Base-by-base conservation (phyloP, 1,139 yeast species). In the Geotrichum citri-aurantii region DNA sequence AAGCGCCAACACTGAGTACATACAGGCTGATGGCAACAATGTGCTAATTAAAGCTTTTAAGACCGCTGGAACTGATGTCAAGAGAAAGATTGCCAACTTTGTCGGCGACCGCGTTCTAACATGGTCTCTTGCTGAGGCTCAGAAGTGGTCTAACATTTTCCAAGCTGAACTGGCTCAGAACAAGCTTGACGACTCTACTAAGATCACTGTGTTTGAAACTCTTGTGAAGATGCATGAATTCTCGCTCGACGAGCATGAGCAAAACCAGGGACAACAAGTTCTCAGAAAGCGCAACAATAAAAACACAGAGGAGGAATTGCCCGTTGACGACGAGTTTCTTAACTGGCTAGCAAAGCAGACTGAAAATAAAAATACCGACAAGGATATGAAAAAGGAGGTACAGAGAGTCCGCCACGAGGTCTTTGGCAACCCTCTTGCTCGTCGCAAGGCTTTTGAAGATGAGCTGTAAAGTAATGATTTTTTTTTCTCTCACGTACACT, bases 401-500 rank as follows among this genome's bases (percentile, higher is more conserved):
- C 61, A 75, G 50, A 76, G 77, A 29, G 81, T 86, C 17, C 80
- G 96, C 65, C 93, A 88, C 69, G 70, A 74, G 37, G 82, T 86
- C 1, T 90, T 88, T 74, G 97, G 96, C 1, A 90, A 90, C 67
- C 90, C 89, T 11, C 77, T 81, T 68, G 96, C 88, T 0, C 71
- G 76, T 58, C 77, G 92, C 61, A 84, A 84, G 66, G 54, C 19
- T 5, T 57, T 53, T 53, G 52, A 75, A 61, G 86, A 83, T 68
- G 89, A 84, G 61, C 71, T 84, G 46, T 81, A 65, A 62, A 21
- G 40, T 24, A 11, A 4, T n/a, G 10, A 37, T n/a, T n/a, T 1
- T 6, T 17, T 37, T 5, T n/a, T 33, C 79, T 65, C 72, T 75
- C 2, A 62, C 72, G 6, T 57, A 54, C 14, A 17, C 29, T n/a